Base-by-base conservation (phyloP, 2,329 filamentous ascomycete genomes). In the Cercospora janseana region DNA sequence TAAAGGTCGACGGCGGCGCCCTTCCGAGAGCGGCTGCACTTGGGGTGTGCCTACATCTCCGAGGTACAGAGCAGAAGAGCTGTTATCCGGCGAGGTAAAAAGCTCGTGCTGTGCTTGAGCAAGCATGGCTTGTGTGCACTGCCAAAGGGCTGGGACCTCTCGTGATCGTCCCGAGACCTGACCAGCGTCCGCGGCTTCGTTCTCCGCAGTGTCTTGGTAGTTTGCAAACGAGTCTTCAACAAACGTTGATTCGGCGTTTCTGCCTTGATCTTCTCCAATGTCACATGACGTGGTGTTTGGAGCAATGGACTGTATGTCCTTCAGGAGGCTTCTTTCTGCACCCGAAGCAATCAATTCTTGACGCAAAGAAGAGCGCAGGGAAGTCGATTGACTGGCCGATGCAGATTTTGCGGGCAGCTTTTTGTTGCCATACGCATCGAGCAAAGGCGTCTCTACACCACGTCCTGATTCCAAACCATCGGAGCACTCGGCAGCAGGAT, bases 11-110 rank as follows among this genome's bases (percentile, higher is more conserved):
- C 57, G 54, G 13, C 32, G 46, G 40, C 56, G 42, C 18, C 13
- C 67, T 68, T 18, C 64, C 64, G 28, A 60, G 56, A 28, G 66
- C 66, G 35, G 66, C 65, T 29, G 65, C 48, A 47, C 65, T 43
- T 56, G 72, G 60, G 23, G 69, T 63, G 53, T 55, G 13, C 18
- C 49, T 23, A 55, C 34, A 13, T 56, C 51, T 10, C 49, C 51
- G 10, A 53, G 35, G 29, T 46, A 49, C 5, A 51, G 21, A 1
- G 32, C 31, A 5, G 52, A 50, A 18, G 54, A 45, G 16, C 41
- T 45, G 54, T 63, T 66, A 42, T 54, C 55, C 21, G 54, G 65
- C 32, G 60, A 68, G 46, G 49, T 60, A 46, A 60, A 66, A 20
- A 63, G 49, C 28, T 64, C 59, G 9, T 56, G 53, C 18, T 65